Percentiles rank a stretch among this genome's conserved stretches.
Evolutionary conservation across 306 rosid species (phyloP).

Genomic region (Elaeagnus macrophylla): DNA sequence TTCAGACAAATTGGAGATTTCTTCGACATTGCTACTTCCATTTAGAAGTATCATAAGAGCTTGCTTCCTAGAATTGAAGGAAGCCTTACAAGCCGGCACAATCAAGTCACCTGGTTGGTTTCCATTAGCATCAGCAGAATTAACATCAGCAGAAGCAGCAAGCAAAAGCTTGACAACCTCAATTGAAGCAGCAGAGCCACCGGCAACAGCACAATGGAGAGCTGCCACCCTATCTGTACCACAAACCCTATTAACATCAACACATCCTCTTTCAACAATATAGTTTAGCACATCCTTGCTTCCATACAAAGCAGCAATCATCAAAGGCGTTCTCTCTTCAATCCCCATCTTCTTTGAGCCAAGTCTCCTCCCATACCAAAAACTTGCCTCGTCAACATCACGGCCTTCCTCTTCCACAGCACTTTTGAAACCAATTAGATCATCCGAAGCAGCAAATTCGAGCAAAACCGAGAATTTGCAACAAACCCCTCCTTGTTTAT

Average conservation of each 20-base stretch:
- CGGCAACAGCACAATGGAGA: constrained; percentile 76
- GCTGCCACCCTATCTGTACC: constrained; percentile 67
- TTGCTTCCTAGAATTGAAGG: constrained; percentile 37
- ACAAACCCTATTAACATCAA: constrained; percentile 50
- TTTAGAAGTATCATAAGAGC: constrained; percentile 33
- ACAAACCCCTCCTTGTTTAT: constrained; percentile 30
- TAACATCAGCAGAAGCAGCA: constrained; percentile 51
- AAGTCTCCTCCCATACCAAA: constrained; percentile 71
- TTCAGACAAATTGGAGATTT: constrained; percentile 21
- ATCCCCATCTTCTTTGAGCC: constrained; percentile 54
- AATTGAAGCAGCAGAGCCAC: constrained; percentile 44
- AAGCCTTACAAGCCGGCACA: constrained; percentile 6
- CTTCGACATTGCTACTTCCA: constrained; percentile 26
- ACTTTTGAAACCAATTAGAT: constrained; percentile 44
- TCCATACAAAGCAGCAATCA: constrained; percentile 81
- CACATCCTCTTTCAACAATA: constrained; percentile 39
- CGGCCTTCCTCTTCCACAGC: constrained; percentile 49
- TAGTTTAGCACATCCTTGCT: constrained; percentile 51
- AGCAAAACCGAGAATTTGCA: constrained; percentile 40
- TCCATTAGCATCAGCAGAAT: constrained; percentile 47
- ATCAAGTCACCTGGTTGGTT: constrained; percentile 46
- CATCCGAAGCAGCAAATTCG: constrained; percentile 52
- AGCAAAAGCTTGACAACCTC: constrained; percentile 62
- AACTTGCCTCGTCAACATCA: constrained; percentile 44
- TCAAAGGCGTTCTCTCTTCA: constrained; percentile 74